Percentiles rank a stretch among this genome's conserved stretches.
Conservation (phyloP, 495 filamentous ascomycete species). For the Zalerion maritima region DNA sequence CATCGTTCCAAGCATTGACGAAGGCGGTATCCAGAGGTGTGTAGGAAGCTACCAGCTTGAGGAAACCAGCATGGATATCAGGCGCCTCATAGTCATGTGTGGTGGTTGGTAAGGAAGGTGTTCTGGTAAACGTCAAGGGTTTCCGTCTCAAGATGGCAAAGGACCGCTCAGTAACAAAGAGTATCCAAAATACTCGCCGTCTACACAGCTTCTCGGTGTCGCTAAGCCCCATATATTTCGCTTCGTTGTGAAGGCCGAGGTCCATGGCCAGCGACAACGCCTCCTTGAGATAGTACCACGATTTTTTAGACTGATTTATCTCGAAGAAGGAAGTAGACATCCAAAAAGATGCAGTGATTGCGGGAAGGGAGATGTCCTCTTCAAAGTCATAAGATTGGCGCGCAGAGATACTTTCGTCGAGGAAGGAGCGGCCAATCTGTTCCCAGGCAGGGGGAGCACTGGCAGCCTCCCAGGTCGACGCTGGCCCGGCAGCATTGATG, state of each 20-base stretch:
- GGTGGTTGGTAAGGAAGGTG: slow-evolving; percentile 25
- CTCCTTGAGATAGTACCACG: slow-evolving; percentile 52
- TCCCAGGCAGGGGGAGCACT: slow-evolving; percentile 17
- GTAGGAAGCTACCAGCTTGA: slow-evolving; percentile 38
- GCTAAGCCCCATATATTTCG: slow-evolving; percentile 29
- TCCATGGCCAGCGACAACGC: slow-evolving; percentile 43
- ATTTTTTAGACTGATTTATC: slow-evolving; percentile 17
- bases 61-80: slow-evolving; percentile 36
- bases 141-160: slow-evolving; percentile 35
- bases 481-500: slow-evolving; percentile 10
- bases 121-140: slow-evolving; percentile 37
- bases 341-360: slow-evolving; percentile 21
- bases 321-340: slow-evolving; percentile 21
- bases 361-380: slow-evolving; percentile 15
- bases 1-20: slow-evolving; percentile 22
- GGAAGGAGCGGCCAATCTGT: slow-evolving; percentile 17
- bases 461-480: no score
- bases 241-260: slow-evolving; percentile 43
- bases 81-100: slow-evolving; percentile 31
- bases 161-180: slow-evolving; percentile 45
- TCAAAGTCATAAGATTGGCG: slow-evolving; percentile 21
- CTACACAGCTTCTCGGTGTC: slow-evolving; percentile 35
- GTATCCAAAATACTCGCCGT: slow-evolving; percentile 47
- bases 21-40: slow-evolving; percentile 20
- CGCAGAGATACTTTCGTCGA: slow-evolving; percentile 17